Conservation (phyloP, 23 red algal species). For the Gracilaria caudata region DNA sequence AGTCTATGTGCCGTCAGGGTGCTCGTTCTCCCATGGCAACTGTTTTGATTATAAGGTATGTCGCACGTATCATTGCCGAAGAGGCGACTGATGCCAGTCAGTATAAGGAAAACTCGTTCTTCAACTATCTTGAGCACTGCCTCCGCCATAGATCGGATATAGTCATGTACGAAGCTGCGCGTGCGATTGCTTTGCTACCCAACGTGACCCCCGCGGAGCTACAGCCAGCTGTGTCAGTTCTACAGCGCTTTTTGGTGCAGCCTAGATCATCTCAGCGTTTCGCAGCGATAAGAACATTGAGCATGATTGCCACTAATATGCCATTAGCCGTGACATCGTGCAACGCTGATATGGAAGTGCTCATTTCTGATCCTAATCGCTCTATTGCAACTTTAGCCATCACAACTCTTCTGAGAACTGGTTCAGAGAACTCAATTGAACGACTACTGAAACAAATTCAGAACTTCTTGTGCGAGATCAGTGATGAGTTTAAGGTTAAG, state of each 20-base stretch:
- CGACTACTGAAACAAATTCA: slow-evolving; percentile 94
- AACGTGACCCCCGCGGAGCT: slow-evolving; percentile 72
- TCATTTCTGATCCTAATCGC: slow-evolving; percentile 92
- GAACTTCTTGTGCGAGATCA: slow-evolving; percentile 86
- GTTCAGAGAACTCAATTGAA: slow-evolving; percentile 89
- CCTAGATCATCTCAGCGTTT: slow-evolving; percentile 71
- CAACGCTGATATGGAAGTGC: slow-evolving; percentile 92
- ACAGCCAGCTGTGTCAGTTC: slow-evolving; percentile 75
- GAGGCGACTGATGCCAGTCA: slow-evolving; percentile 30
- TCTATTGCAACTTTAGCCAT: slow-evolving; percentile 95
- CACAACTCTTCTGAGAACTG: slow-evolving; percentile 92
- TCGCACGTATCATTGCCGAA: slow-evolving; percentile 76
- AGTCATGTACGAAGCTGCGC: slow-evolving; percentile 92
- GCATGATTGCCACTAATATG: slow-evolving; percentile 65
- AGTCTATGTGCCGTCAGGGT: slow-evolving; percentile 77
- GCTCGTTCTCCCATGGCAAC: slow-evolving; percentile 90
- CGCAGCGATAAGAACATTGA: slow-evolving; percentile 88
- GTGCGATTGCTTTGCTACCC: slow-evolving; percentile 78
- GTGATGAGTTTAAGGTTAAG: slow-evolving; percentile 96
- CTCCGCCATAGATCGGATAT: slow-evolving; percentile 91
- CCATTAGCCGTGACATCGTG: slow-evolving; percentile 75
- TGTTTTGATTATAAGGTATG: slow-evolving; percentile 88
- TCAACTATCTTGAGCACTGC: slow-evolving; percentile 91
- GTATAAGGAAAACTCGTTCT: slow-evolving; percentile 47
- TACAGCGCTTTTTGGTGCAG: slow-evolving; percentile 85